Percentiles rank a stretch among this genome's conserved stretches.
Evolutionary conservation across 345 rosid genomes (phyloP).

Genomic region (Carallia brachiata): DNA sequence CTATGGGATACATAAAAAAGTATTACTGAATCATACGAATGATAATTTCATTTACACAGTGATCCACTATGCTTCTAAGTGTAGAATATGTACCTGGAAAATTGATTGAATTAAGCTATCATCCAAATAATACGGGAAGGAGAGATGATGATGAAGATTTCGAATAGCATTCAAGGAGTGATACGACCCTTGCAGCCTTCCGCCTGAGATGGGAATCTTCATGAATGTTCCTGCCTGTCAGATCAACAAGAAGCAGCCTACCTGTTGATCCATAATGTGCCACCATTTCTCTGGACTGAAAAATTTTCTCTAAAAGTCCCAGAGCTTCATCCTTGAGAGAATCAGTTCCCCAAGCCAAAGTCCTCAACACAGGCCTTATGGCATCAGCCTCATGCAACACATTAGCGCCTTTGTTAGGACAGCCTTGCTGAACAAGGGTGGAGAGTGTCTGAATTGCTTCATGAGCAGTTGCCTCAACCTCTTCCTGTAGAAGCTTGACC

Average conservation of each 20-base stretch:
- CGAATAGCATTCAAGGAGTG: slow-evolving; percentile 52
- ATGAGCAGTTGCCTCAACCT: slow-evolving; percentile 43
- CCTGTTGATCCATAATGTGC: slow-evolving; percentile 46
- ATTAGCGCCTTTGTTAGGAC: slow-evolving; percentile 37
- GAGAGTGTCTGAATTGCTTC: slow-evolving; percentile 63
- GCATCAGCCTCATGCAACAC: slow-evolving; percentile 53
- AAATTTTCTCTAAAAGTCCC: slow-evolving; percentile 52
- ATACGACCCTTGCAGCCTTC: slow-evolving; percentile 43
- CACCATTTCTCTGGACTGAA: slow-evolving; percentile 48
- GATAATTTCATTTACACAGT: too few relatives aligned
- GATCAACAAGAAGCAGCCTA: slow-evolving; percentile 38
- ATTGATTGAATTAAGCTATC: neutral
- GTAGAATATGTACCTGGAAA: neutral
- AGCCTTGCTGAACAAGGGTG: slow-evolving; percentile 42
- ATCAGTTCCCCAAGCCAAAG: slow-evolving; percentile 54
- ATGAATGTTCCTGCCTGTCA: slow-evolving; percentile 39
- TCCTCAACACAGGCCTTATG: slow-evolving; percentile 40
- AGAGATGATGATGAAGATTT: slow-evolving; percentile 54
- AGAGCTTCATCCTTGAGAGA: slow-evolving; percentile 53
- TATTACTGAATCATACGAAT: too few relatives aligned
- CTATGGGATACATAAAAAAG: too few relatives aligned
- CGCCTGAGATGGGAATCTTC: slow-evolving; percentile 37
- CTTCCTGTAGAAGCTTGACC: slow-evolving; percentile 39
- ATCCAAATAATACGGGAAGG: slow-evolving; percentile 43
- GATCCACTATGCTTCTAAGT: neutral